Percentiles rank a stretch among this genome's conserved stretches.
These are phyloP conservation scores for Tulasnella calospora DNA, from an alignment of 768 basidiomycete species.

Conservation along the genomic window DNA sequence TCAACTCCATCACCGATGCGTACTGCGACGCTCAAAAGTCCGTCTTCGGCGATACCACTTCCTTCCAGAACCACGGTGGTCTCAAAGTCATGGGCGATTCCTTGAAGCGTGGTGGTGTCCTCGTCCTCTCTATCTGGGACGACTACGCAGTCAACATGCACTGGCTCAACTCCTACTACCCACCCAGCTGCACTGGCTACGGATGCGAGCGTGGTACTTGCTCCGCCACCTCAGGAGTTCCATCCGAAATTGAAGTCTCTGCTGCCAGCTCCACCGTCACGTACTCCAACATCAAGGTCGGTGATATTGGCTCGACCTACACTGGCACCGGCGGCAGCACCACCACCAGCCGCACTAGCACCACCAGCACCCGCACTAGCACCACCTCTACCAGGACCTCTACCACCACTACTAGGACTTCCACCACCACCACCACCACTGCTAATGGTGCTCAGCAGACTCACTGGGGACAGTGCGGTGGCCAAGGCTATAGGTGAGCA, in stretches of 20 bases:
- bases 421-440: background rate
- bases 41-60: conserved; percentile 44
- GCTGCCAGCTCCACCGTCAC: conserved; percentile 21
- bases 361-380: background rate
- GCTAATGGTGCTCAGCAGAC: background rate
- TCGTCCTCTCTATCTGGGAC: conserved; percentile 52
- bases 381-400: background rate
- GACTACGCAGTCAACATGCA: conserved; percentile 51
- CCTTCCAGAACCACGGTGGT: conserved; percentile 44
- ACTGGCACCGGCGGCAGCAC: background rate
- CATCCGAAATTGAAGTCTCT: conserved; percentile 23
- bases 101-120: conserved; percentile 44
- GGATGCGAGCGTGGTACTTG: conserved; percentile 27
- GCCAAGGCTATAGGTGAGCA: background rate
- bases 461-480: background rate
- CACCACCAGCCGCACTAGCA: background rate
- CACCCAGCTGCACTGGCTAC: background rate
- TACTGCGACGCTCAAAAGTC: conserved; percentile 27
- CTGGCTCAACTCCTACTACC: conserved; percentile 26
- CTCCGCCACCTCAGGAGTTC: conserved; percentile 18
- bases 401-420: background rate
- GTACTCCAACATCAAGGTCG: background rate
- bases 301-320: background rate
- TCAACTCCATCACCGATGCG: conserved; percentile 27
- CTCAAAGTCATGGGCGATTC: conserved; percentile 38